Base-by-base conservation (phyloP, 441 rosid genomes). In the Biscutella laevigata region DNA sequence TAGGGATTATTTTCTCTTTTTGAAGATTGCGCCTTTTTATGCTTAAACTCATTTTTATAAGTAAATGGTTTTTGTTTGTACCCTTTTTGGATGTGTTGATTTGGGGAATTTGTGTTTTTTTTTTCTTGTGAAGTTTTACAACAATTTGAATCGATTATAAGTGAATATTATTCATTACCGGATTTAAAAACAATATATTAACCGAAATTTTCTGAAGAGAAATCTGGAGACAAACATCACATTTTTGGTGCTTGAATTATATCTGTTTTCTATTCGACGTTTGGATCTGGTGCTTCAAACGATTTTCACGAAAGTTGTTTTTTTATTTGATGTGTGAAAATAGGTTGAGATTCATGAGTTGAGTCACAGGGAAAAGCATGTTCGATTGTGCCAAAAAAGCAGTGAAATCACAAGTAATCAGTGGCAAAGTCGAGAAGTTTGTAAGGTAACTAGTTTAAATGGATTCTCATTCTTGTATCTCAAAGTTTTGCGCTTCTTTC, bases 381-480 rank as follows among this genome's bases (percentile, higher is more conserved):
- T 76, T 83, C 33, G 94, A 81, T 60, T 69, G 75, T 67, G 71
- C 62, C 64, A 44, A 65, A 65, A 65, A 58, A 28, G 26, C 28
- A 42, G 71, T 64, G 59, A 91, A 78, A 76, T 71, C 88, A 16
- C 84, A 80, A 35, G 84, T 73, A 39, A 61, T 78, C 71, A 74
- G 74, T 75, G 84, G 87, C 42, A 95, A 80, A 52, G 69, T 72
- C 46, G 95, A 88, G 74, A 91, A 88, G 72, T 91, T 91, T 73
- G 92, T 82, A 28, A 91, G 98, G 98, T 91, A 74, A 43, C 29
- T 38, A 37, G 32, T 8, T 60, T n/a, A 2, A n/a, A 29, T 11
- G 6, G 19, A 4, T 56, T n/a, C 37, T 66, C 30, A 8, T 44
- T 38, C 3, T 45, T n/a, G 11, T 22, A n/a, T n/a, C n/a, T n/a